A percentile compares a stretch with the other conserved stretches of the same genome.
Conservation (phyloP, 148 eudicot genomes). For the Chenopodium formosanum region DNA sequence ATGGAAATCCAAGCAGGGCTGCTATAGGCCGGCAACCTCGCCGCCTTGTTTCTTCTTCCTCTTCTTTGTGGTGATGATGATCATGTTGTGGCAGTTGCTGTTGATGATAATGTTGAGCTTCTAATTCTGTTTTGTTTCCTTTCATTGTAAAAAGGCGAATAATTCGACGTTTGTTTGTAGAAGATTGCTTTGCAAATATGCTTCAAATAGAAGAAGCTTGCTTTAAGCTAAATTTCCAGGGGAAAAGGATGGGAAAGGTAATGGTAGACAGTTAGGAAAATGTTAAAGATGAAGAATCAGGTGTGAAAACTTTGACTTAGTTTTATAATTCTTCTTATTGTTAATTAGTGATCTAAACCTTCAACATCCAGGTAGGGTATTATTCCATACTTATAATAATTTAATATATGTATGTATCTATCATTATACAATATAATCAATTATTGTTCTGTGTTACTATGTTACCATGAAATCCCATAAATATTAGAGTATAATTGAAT, state of each 20-base stretch:
- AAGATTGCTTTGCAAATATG: neutral
- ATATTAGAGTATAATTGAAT: too few species aligned
- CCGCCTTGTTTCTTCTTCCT: slow-evolving; percentile 6
- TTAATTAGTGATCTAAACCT: neutral
- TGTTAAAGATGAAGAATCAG: neutral
- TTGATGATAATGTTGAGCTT: slow-evolving; percentile 15
- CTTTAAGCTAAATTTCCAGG: neutral
- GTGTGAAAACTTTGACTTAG: slow-evolving; percentile 1
- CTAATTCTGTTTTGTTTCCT: slow-evolving; percentile 3
- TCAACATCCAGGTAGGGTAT: neutral
- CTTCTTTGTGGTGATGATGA: neutral
- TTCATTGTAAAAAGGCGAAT: slow-evolving; percentile 13
- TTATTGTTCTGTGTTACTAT: too few species aligned
- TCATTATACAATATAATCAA: too few species aligned
- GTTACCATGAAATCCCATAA: too few species aligned
- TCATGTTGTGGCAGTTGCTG: slow-evolving; percentile 5
- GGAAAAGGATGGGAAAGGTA: slow-evolving; percentile 12
- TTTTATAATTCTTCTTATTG: neutral
- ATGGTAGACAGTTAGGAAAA: slow-evolving; percentile 14
- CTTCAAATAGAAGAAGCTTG: neutral
- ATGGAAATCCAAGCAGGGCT: slow-evolving; percentile 55
- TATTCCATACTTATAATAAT: neutral
- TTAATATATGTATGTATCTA: too few species aligned
- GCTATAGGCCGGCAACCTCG: slow-evolving; percentile 57
- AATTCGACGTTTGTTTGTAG: neutral